A percentile compares a stretch with the other conserved stretches of the same genome.
Evolutionary conservation across 345 rosid genomes (phyloP).

Genomic region (Rubroshorea leprosula): DNA sequence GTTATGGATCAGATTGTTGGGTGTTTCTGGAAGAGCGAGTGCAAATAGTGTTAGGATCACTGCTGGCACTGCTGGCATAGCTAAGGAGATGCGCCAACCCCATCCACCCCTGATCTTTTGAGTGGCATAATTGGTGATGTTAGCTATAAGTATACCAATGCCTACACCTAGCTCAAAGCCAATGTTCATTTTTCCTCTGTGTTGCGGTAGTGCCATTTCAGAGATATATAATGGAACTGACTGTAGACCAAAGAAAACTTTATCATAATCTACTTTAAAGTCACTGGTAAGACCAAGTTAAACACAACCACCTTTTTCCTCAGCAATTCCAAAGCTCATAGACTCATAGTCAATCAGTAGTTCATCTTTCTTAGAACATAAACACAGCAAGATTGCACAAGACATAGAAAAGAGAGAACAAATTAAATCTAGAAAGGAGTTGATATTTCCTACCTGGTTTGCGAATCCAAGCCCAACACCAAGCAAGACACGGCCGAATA

Average conservation of each 20-base stretch:
- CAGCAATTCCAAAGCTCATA: too few species aligned
- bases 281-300: too few species aligned
- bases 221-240: not conserved
- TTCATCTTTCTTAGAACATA: too few species aligned
- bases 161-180: not conserved
- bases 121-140: not conserved
- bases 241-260: not conserved
- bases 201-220: not conserved
- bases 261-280: too few species aligned
- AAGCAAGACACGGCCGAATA: slow-evolving; percentile 57
- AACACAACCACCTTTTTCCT: too few species aligned
- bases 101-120: not conserved
- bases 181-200: not conserved
- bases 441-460: slow-evolving; percentile 44
- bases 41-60: not conserved
- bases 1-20: not conserved
- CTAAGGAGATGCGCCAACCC: not conserved
- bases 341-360: too few species aligned
- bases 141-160: not conserved
- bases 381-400: too few species aligned
- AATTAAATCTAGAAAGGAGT: too few species aligned
- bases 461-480: slow-evolving; percentile 69
- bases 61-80: not conserved
- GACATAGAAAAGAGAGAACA: too few species aligned
- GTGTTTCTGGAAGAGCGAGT: not conserved